Percentiles rank a stretch among this genome's conserved stretches.
phyloP scores from a whole-genome alignment of 345 rosid genomes.

The Boechera retrofracta region DNA sequence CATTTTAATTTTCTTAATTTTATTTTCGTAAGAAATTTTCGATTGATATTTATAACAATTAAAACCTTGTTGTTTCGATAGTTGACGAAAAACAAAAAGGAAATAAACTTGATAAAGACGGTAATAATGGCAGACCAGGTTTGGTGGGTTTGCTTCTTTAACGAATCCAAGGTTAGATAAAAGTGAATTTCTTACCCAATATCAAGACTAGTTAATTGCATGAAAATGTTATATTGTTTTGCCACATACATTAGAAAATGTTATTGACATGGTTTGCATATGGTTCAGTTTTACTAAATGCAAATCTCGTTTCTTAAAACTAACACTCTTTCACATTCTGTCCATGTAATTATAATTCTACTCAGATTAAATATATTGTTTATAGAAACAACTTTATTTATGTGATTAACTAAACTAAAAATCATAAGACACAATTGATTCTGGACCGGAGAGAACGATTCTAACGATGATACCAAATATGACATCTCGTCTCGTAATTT shows the following conservation, averaged over 20 bases:
- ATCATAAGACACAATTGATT: no score
- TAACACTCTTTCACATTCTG: neutral
- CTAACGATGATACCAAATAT: no score
- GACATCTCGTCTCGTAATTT: no score
- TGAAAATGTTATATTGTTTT: neutral
- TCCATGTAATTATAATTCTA: neutral
- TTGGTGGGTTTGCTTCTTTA: slow-evolving; percentile 43
- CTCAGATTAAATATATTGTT: no score
- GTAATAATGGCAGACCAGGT: slow-evolving; percentile 45
- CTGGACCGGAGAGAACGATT: no score
- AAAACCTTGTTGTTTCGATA: slow-evolving; percentile 25
- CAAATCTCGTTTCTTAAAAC: neutral
- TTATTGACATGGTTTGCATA: neutral
- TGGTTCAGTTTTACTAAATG: neutral
- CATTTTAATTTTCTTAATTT: neutral
- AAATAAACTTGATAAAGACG: slow-evolving; percentile 35
- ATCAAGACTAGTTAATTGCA: slow-evolving; percentile 7
- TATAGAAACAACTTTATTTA: no score
- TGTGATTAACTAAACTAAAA: no score
- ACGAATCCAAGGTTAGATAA: slow-evolving; percentile 45
- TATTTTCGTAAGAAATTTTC: slow-evolving; percentile 15
- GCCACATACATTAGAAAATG: neutral
- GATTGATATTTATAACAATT: neutral
- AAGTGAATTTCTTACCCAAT: slow-evolving; percentile 22
- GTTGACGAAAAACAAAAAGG: slow-evolving; percentile 11